These are phyloP conservation scores for Xerocomus amazonicus DNA, from an alignment of 1,284 basidiomycete genomes.

Conservation along the genomic window DNA sequence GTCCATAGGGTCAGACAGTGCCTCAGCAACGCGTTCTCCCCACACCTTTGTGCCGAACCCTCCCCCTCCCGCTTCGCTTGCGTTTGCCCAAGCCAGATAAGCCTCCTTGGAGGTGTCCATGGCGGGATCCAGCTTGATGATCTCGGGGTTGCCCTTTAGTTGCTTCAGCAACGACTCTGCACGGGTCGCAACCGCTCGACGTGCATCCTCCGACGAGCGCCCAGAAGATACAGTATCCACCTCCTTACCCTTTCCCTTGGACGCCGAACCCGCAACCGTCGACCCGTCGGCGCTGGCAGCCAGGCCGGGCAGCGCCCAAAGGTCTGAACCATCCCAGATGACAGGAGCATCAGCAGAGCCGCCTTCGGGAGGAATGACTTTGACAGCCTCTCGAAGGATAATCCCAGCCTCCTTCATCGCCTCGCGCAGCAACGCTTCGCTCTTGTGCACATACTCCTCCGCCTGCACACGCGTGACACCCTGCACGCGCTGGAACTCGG, in stretches of 20 bases:
- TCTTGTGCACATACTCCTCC: conserved; percentile 79
- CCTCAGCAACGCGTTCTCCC: conserved; percentile 47
- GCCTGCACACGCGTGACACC: conserved; percentile 72
- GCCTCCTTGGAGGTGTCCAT: conserved; percentile 54
- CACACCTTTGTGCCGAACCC: conserved; percentile 61
- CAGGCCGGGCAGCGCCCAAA: conserved; percentile 63
- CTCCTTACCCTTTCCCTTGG: conserved; percentile 47
- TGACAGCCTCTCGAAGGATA: conserved; percentile 80
- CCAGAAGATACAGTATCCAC: conserved; percentile 31
- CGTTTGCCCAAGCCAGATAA: conserved; percentile 59
- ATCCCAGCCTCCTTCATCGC: conserved; percentile 71
- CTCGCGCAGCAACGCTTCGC: conserved; percentile 69
- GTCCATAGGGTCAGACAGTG: conserved; percentile 49
- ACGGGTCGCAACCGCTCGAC: conserved; percentile 62
- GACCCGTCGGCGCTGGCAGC: conserved; percentile 27
- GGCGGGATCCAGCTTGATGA: conserved; percentile 76
- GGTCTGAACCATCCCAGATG: conserved; percentile 79
- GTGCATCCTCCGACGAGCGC: conserved; percentile 40
- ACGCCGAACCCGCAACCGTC: conserved; percentile 10
- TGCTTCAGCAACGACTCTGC: conserved; percentile 76
- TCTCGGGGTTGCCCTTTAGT: conserved; percentile 71
- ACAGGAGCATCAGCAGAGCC: conserved; percentile 36
- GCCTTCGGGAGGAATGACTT: conserved; percentile 80
- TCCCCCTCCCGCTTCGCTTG: conserved; percentile 45
- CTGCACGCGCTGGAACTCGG: conserved; percentile 72